phyloP scores from a whole-genome alignment of 2,329 filamentous ascomycete genomes.

The Magnaporthiopsis incrustans region DNA sequence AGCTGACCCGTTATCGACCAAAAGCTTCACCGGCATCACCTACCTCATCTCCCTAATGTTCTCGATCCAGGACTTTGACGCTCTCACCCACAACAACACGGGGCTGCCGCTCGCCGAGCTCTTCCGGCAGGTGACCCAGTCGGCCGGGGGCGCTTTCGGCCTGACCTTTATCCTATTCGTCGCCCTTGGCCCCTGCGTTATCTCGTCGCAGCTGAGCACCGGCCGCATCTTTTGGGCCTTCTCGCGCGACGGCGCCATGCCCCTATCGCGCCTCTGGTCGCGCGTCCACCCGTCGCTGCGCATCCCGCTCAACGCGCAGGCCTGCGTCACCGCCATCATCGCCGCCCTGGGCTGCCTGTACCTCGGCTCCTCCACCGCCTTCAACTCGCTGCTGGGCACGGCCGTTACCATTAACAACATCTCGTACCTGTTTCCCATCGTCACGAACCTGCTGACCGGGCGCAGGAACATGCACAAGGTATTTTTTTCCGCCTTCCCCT shows the following conservation, averaged over 20 bases:
- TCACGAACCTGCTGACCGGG: constrained; percentile 32
- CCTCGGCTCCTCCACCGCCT: constrained; percentile 33
- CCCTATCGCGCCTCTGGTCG: constrained; percentile 27
- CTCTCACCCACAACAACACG: constrained; percentile 32
- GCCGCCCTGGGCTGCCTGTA: constrained; percentile 32
- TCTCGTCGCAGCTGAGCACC: constrained; percentile 26
- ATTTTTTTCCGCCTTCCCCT: not conserved
- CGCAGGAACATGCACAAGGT: constrained; percentile 28
- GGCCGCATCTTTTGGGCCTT: constrained; percentile 19
- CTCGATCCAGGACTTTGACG: constrained; percentile 37
- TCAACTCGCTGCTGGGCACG: constrained; percentile 29
- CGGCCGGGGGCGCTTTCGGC: constrained; percentile 32
- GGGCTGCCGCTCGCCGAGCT: constrained; percentile 36
- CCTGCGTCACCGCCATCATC: constrained; percentile 24
- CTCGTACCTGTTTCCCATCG: constrained; percentile 35
- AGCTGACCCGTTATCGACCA: constrained; percentile 15
- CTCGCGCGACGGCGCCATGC: constrained; percentile 31
- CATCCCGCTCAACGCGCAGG: constrained; percentile 30
- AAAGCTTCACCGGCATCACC: constrained; percentile 33
- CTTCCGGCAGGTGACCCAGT: constrained; percentile 33
- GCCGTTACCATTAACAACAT: constrained; percentile 35
- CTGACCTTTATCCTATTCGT: constrained; percentile 33
- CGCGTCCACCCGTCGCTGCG: constrained; percentile 25
- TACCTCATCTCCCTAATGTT: constrained; percentile 45
- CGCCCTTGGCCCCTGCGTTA: constrained; percentile 32